Conservation (phyloP, 2,329 filamentous ascomycete species). For the Aspergillus ochraceoroseus region DNA sequence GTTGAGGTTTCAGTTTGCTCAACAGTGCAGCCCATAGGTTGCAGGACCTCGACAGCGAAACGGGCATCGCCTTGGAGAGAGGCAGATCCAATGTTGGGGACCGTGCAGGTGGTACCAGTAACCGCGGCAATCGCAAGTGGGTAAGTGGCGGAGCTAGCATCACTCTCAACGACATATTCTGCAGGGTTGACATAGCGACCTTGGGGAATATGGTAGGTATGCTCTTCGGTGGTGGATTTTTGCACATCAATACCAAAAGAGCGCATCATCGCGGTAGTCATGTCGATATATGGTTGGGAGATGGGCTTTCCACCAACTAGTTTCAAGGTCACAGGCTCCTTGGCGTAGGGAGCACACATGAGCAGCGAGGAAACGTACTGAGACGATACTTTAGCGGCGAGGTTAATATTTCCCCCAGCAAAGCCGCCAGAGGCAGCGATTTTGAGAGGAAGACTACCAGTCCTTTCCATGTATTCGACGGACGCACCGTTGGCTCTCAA, state of each 20-base stretch:
- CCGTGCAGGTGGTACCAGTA: constrained; percentile 88
- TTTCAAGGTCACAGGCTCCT: constrained; percentile 81
- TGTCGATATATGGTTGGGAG: constrained; percentile 94
- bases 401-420: constrained; percentile 78
- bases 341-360: constrained; percentile 96
- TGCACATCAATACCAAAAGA: constrained; percentile 80
- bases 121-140: constrained; percentile 91
- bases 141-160: constrained; percentile 96
- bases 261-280: constrained; percentile 98
- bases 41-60: constrained; percentile 84
- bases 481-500: constrained; percentile 79
- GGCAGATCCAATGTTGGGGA: constrained; percentile 89
- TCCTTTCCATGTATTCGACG: constrained; percentile 77
- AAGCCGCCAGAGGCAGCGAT: constrained; percentile 80
- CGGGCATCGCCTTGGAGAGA: constrained; percentile 93
- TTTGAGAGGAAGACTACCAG: constrained; percentile 76
- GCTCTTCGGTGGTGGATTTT: constrained; percentile 69
- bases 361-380: constrained; percentile 96
- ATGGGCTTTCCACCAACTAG: constrained; percentile 96
- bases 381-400: constrained; percentile 94
- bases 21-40: constrained; percentile 90
- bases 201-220: constrained; percentile 91
- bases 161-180: constrained; percentile 89
- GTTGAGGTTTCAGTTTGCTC: constrained; percentile 80
- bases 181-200: constrained; percentile 75